These are phyloP conservation scores for Drechslerella coelobrocha DNA, from an alignment of 2,329 filamentous ascomycete genomes.

Conservation along the genomic window DNA sequence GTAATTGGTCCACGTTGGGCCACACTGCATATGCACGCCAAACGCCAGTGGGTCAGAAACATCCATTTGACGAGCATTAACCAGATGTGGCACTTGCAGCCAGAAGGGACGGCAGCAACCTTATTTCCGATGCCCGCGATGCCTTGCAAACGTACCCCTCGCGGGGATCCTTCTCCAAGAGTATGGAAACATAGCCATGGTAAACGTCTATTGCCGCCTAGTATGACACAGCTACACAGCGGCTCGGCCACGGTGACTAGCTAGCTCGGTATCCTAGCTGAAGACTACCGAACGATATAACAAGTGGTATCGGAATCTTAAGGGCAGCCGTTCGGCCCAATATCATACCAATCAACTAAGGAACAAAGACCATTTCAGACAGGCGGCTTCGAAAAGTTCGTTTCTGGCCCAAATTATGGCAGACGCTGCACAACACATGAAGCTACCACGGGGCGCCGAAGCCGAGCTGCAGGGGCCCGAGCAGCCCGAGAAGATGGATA, in stretches of 20 bases:
- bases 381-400: too few species aligned
- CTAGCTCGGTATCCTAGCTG: too few species aligned
- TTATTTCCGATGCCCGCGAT: background rate
- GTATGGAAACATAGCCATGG: background rate
- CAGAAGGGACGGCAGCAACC: background rate
- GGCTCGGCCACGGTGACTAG: too few species aligned
- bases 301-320: too few species aligned
- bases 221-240: too few species aligned
- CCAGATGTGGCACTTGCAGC: background rate
- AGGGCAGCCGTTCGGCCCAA: too few species aligned
- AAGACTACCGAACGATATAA: too few species aligned
- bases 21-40: conserved; percentile 5
- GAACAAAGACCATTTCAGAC: too few species aligned
- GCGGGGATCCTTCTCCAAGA: background rate
- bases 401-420: background rate
- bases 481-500: background rate
- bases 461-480: background rate
- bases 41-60: background rate
- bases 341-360: too few species aligned
- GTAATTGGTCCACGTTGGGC: background rate
- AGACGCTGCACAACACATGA: background rate
- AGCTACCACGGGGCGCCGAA: background rate
- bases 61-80: background rate
- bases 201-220: too few species aligned
- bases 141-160: background rate